Evolutionary conservation across 306 rosid genomes (phyloP).

Genomic region (Cercis canadensis): DNA sequence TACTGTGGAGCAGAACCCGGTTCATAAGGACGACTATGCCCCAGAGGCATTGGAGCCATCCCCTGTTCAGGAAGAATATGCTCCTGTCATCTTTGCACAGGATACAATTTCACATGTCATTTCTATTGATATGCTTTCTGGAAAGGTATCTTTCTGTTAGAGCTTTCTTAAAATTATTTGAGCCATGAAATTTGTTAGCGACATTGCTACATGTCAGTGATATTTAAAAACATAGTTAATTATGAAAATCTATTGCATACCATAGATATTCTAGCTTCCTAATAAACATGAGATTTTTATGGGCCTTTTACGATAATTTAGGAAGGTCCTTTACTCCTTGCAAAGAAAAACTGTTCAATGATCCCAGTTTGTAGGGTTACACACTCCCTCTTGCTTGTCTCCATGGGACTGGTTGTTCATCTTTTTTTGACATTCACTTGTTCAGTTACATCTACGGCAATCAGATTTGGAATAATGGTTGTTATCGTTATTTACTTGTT

Average conservation of each 20-base stretch:
- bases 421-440: conserved; percentile 6
- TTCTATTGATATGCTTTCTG: conserved; percentile 84
- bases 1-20: conserved; percentile 74
- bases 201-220: not conserved
- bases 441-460: conserved; percentile 8
- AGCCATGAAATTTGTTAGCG: conserved; percentile 20
- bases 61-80: conserved; percentile 86
- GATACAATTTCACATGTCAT: conserved; percentile 90
- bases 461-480: conserved; percentile 17
- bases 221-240: not conserved
- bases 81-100: conserved; percentile 98
- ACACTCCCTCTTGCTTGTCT: not conserved
- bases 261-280: no score
- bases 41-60: conserved; percentile 81
- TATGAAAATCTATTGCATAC: no score
- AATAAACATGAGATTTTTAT: no score
- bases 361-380: no score
- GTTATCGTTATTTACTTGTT: conserved; percentile 27
- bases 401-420: conserved; percentile 16
- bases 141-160: conserved; percentile 62
- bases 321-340: not conserved
- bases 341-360: conserved; percentile 3
- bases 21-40: conserved; percentile 72
- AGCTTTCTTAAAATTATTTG: conserved; percentile 26
- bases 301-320: not conserved